These are phyloP conservation scores for Pichia heedii DNA, from an alignment of 805 yeast genomes.

Conservation along the genomic window DNA sequence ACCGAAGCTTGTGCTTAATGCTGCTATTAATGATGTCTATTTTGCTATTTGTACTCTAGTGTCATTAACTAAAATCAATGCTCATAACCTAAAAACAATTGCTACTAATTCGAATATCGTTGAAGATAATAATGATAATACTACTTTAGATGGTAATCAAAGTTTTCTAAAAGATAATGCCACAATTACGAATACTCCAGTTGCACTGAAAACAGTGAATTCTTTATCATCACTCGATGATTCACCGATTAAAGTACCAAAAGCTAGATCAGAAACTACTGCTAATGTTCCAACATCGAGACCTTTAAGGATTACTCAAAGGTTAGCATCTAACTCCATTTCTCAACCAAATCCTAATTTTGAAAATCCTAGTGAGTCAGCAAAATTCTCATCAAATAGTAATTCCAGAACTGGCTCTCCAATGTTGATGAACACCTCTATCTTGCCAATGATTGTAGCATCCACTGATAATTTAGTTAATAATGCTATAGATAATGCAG, in stretches of 20 bases:
- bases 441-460: constrained; percentile 7
- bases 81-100: neutral
- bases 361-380: neutral
- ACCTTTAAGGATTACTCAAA: constrained; percentile 62
- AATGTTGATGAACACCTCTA: constrained; percentile 6
- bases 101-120: neutral
- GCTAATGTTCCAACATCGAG: constrained; percentile 31
- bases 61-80: constrained; percentile 40
- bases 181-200: constrained; percentile 8
- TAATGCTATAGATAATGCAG: neutral
- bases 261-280: neutral
- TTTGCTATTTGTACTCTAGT: constrained; percentile 57
- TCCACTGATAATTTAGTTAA: neutral
- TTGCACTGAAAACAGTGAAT: constrained; percentile 6
- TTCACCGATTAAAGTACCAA: neutral
- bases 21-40: constrained; percentile 67
- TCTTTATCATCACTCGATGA: neutral
- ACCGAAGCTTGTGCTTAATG: constrained; percentile 63
- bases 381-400: constrained; percentile 1
- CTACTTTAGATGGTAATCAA: too few relatives aligned
- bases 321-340: constrained; percentile 24
- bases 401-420: constrained; percentile 13
- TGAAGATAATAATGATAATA: constrained; percentile 1
- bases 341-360: neutral
- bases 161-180: constrained; percentile 3